phyloP scores from a whole-genome alignment of 1,284 basidiomycete species.

The Fomes fomentarius region DNA sequence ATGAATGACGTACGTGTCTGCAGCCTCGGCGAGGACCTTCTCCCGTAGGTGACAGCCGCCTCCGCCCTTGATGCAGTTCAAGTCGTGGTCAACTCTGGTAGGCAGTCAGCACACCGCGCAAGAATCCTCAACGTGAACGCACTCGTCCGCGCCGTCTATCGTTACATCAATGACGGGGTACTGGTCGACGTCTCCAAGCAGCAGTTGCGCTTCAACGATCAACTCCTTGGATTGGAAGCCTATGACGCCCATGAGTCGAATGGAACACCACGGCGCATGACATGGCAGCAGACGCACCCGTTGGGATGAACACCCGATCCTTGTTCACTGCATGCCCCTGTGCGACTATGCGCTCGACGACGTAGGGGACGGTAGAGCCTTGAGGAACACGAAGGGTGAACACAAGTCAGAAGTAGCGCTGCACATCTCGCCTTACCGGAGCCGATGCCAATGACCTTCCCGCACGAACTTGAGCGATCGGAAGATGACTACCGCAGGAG shows the following conservation, averaged over 20 bases:
- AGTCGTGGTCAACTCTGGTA: conserved; percentile 77
- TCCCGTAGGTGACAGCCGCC: conserved; percentile 97
- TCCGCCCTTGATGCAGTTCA: conserved; percentile 98
- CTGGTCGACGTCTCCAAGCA: conserved; percentile 91
- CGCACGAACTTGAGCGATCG: conserved; percentile 1
- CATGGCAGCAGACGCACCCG: conserved; percentile 59
- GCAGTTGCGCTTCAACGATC: conserved; percentile 82
- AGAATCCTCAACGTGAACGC: too few relatives aligned
- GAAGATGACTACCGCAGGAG: background rate
- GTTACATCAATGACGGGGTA: conserved; percentile 93
- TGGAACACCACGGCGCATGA: too few relatives aligned
- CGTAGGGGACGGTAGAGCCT: conserved; percentile 97
- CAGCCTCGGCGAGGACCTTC: conserved; percentile 96
- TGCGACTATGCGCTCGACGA: conserved; percentile 91
- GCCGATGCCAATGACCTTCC: conserved; percentile 87
- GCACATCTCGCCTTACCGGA: conserved; percentile 55
- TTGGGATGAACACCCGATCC: conserved; percentile 87
- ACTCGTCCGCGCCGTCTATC: conserved; percentile 98
- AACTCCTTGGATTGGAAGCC: conserved; percentile 97
- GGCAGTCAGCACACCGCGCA: too few relatives aligned
- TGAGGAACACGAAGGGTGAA: background rate
- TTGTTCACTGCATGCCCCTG: conserved; percentile 83
- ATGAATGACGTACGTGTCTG: conserved; percentile 66
- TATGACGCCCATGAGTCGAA: conserved; percentile 32
- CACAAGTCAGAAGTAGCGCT: conserved; percentile 2